phyloP scores from a whole-genome alignment of 2,329 filamentous ascomycete species.

The Fusarium chaquense region DNA sequence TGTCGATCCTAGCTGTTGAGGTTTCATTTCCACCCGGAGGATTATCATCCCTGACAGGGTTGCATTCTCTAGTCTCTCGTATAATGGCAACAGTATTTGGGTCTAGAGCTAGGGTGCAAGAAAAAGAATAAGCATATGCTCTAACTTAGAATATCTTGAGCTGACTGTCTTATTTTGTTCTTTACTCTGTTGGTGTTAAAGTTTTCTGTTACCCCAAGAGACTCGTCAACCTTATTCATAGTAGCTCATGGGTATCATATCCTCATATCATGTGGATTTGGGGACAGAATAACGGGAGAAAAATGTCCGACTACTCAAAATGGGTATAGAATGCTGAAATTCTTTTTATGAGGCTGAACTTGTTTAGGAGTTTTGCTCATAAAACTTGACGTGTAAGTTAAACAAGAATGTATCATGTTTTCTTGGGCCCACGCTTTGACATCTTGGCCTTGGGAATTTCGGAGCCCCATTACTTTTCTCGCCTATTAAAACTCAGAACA shows the following conservation, averaged over 20 bases:
- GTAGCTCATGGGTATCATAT: not conserved
- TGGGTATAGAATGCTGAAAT: accelerated
- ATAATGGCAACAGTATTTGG: not conserved
- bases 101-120: not conserved
- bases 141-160: accelerated
- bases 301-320: not conserved
- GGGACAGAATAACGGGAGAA: not conserved
- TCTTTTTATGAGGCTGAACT: not conserved
- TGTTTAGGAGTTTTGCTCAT: not conserved
- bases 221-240: not conserved
- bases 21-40: slow-evolving; percentile 2
- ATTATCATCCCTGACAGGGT: not conserved
- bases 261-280: not conserved
- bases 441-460: not conserved
- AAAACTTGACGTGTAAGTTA: not conserved
- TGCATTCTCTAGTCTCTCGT: not conserved
- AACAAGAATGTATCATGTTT: not conserved
- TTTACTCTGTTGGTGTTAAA: no score
- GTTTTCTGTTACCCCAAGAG: not conserved
- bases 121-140: not conserved
- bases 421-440: not conserved
- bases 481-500: not conserved
- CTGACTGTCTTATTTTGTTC: not conserved
- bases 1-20: not conserved
- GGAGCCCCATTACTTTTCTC: not conserved